phyloP scores from a whole-genome alignment of 148 eudicot genomes.

The Pharnaceum exiguum region DNA sequence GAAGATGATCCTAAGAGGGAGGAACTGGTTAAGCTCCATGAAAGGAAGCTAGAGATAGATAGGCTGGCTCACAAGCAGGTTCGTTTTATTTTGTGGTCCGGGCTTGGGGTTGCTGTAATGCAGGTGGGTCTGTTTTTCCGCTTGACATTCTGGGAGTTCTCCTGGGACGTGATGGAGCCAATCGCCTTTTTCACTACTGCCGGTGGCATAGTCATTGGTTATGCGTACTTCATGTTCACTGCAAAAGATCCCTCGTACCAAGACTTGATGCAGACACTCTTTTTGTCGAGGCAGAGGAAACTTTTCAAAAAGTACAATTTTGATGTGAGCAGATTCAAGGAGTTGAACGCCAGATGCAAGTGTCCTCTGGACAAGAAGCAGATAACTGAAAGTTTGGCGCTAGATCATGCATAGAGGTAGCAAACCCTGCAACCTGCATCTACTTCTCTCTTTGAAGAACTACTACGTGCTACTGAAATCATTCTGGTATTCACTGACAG shows the following conservation, averaged over 20 bases:
- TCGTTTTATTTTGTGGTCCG: constrained; percentile 74
- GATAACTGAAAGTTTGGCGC: constrained; percentile 29
- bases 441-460: not conserved
- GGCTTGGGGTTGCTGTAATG: constrained; percentile 50
- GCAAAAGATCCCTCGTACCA: constrained; percentile 80
- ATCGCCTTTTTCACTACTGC: constrained; percentile 78
- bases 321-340: constrained; percentile 51
- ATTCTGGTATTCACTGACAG: constrained; percentile 5
- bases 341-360: constrained; percentile 60
- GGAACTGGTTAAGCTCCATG: constrained; percentile 60
- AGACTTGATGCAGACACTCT: constrained; percentile 80
- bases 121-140: constrained; percentile 87
- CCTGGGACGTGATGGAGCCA: constrained; percentile 99
- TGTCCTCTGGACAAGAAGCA: constrained; percentile 43
- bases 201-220: constrained; percentile 64
- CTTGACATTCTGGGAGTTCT: constrained; percentile 92
- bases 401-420: constrained; percentile 39
- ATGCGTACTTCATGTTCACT: constrained; percentile 77
- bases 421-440: not conserved
- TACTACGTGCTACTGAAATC: not conserved
- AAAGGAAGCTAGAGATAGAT: constrained; percentile 64
- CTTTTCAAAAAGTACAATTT: constrained; percentile 68
- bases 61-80: constrained; percentile 81
- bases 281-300: constrained; percentile 80
- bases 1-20: constrained; percentile 80